Conservation (phyloP, 2,329 filamentous ascomycete genomes). For the Akanthomyces dipterigenus region DNA sequence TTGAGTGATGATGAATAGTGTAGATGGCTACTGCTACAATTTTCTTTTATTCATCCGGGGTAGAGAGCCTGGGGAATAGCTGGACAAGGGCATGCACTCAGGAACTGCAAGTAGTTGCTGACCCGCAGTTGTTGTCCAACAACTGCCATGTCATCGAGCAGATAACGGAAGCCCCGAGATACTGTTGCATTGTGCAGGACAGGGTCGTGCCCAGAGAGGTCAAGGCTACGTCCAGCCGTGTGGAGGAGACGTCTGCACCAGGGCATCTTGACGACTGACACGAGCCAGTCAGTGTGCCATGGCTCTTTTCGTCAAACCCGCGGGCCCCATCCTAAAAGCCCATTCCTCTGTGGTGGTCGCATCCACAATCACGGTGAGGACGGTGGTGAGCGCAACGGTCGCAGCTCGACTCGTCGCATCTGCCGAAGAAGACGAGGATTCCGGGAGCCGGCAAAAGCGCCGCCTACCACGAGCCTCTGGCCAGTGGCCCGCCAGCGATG, state of each 20-base stretch:
- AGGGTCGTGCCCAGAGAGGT: neutral
- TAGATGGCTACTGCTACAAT: too few species aligned
- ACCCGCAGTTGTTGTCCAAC: neutral
- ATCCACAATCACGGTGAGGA: slow-evolving; percentile 8
- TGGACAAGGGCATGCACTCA: neutral
- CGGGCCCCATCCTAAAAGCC: neutral
- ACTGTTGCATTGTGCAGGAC: neutral
- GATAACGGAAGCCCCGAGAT: neutral
- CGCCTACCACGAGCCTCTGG: neutral
- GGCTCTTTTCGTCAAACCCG: neutral
- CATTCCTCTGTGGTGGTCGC: neutral
- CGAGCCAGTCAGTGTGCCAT: neutral
- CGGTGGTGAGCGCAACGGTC: slow-evolving; percentile 3
- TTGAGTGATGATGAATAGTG: neutral
- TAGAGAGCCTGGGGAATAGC: neutral
- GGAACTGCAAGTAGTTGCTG: neutral
- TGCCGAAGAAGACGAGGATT: neutral
- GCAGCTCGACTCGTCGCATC: neutral
- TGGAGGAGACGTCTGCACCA: neutral
- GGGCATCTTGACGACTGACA: too few species aligned
- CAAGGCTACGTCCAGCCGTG: neutral
- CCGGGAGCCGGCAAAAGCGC: neutral
- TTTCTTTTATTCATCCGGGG: neutral
- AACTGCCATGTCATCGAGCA: neutral
- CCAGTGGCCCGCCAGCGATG: neutral